Evolutionary conservation across 345 rosid genomes (phyloP).

Genomic region (Rhodamnia rubescens): DNA sequence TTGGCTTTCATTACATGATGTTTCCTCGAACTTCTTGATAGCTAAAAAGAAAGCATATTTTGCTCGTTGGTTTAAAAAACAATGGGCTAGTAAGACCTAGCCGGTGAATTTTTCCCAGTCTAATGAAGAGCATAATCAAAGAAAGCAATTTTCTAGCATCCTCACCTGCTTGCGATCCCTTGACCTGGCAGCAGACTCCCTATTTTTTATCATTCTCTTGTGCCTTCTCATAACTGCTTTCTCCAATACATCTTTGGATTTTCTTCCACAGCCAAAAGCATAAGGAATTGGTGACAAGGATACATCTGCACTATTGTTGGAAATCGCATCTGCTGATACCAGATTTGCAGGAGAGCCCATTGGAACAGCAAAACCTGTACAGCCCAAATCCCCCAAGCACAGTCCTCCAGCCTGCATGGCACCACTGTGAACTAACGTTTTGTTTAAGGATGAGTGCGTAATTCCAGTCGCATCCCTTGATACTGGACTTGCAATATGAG

Average conservation of each 20-base stretch:
- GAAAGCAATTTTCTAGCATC: neutral
- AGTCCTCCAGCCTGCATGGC: constrained; percentile 37
- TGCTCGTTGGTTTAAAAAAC: neutral
- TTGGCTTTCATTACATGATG: neutral
- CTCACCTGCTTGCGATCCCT: constrained; percentile 96
- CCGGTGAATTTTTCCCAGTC: neutral
- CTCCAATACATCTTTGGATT: constrained; percentile 51
- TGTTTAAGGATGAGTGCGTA: constrained; percentile 26
- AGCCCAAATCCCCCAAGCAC: constrained; percentile 23
- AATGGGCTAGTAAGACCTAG: neutral
- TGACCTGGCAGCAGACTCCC: constrained; percentile 97
- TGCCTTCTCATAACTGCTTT: constrained; percentile 96
- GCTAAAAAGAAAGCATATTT: neutral
- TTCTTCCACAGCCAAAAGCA: constrained; percentile 63
- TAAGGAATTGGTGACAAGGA: constrained; percentile 82
- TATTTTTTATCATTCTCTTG: constrained; percentile 92
- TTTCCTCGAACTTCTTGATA: neutral
- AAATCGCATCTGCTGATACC: constrained; percentile 36
- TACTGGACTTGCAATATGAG: constrained; percentile 34
- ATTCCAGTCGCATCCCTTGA: constrained; percentile 25
- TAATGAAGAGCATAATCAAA: neutral
- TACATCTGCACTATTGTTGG: constrained; percentile 43
- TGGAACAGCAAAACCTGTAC: constrained; percentile 16
- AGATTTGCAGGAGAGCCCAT: constrained; percentile 54
- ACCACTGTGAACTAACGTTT: constrained; percentile 26